Conservation (phyloP, 2,329 filamentous ascomycete genomes). For the Penicillium sp. region DNA sequence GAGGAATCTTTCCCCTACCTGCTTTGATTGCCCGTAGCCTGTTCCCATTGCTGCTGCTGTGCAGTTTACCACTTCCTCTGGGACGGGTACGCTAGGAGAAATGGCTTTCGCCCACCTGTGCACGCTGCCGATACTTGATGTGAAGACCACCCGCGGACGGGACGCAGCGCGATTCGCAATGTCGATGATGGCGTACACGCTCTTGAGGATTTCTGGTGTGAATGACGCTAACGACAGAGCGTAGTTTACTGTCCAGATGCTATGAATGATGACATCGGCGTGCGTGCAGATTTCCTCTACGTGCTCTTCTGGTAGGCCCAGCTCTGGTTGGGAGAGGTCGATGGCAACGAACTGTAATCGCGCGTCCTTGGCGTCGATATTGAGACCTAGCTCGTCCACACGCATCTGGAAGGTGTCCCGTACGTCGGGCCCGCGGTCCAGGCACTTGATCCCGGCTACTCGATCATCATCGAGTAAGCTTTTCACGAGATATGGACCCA, state of each 20-base stretch:
- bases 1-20: slow-evolving; percentile 11
- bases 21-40: slow-evolving; percentile 13
- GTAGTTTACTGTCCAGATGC: slow-evolving; percentile 13
- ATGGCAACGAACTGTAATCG: slow-evolving; percentile 10
- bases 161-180: slow-evolving; percentile 11
- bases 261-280: slow-evolving; percentile 12
- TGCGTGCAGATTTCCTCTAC: slow-evolving; percentile 8
- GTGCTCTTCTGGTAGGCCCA: slow-evolving; percentile 5
- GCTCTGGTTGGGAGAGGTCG: slow-evolving; percentile 5
- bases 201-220: slow-evolving; percentile 8
- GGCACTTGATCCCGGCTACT: slow-evolving; percentile 10
- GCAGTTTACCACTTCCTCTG: slow-evolving; percentile 12
- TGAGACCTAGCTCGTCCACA: slow-evolving; percentile 5
- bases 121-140: slow-evolving; percentile 5
- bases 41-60: slow-evolving; percentile 1
- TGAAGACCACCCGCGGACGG: slow-evolving; percentile 13
- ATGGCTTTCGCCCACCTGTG: slow-evolving; percentile 8
- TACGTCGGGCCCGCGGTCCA: slow-evolving; percentile 7
- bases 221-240: slow-evolving; percentile 9
- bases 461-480: slow-evolving; percentile 9
- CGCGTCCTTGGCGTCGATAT: slow-evolving; percentile 4
- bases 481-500: slow-evolving; percentile 11
- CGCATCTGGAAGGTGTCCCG: slow-evolving; percentile 5
- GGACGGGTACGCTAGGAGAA: slow-evolving; percentile 7
- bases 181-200: slow-evolving; percentile 5